These are phyloP conservation scores for Solanum aculeatissimum DNA, from an alignment of 305 asterid species.

Conservation along the genomic window DNA sequence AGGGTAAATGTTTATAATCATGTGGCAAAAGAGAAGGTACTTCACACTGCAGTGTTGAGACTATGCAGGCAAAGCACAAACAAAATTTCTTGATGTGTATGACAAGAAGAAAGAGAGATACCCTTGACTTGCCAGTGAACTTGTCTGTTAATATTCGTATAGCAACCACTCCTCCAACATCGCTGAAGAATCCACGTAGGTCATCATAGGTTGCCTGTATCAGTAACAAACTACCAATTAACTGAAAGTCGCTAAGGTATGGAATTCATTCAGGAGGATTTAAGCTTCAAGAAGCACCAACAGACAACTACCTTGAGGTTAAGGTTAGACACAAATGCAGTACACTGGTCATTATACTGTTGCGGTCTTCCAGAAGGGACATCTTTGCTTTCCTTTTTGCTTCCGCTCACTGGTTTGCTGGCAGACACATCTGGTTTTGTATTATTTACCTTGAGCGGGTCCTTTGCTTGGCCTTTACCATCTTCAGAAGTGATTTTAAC, in stretches of 20 bases:
- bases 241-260: background rate
- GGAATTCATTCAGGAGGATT: background rate
- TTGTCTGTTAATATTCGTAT: conserved; percentile 64
- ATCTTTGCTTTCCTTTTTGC: conserved; percentile 27
- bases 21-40: background rate
- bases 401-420: conserved; percentile 22
- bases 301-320: conserved; percentile 39
- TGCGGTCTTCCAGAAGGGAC: conserved; percentile 31
- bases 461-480: conserved; percentile 13
- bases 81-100: background rate
- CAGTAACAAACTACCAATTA: conserved; percentile 1
- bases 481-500: conserved; percentile 20
- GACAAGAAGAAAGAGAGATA: conserved; percentile 18
- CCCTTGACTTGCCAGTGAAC: conserved; percentile 79
- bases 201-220: conserved; percentile 62
- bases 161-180: conserved; percentile 81
- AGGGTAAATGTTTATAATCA: background rate
- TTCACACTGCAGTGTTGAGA: background rate
- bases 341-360: conserved; percentile 65
- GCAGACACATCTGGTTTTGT: conserved; percentile 19
- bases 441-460: conserved; percentile 29
- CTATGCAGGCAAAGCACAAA: background rate
- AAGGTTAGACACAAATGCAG: conserved; percentile 80
- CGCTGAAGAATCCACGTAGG: conserved; percentile 59
- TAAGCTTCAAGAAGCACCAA: conserved; percentile 3